Evolutionary conservation across 805 yeast species (phyloP).

Genomic region (Blastobotrys peoriensis): DNA sequence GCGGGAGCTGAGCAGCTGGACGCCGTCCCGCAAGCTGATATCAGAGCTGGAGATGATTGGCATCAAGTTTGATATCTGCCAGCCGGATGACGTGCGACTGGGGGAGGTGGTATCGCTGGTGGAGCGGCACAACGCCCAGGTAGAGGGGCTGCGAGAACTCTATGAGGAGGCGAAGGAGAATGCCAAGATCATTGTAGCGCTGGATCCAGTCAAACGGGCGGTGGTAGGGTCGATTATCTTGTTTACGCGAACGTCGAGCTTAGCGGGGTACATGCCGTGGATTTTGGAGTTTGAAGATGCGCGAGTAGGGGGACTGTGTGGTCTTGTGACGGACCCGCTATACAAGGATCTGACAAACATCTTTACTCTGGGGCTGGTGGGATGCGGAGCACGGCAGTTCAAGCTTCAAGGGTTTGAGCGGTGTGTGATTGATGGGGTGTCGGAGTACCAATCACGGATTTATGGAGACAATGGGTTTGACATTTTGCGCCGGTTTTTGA

Average conservation of each 20-base stretch:
- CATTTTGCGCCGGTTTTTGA: conserved; percentile 22
- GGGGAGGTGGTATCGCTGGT: conserved; percentile 39
- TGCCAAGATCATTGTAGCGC: conserved; percentile 44
- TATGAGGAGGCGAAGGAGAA: conserved; percentile 27
- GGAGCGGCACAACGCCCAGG: conserved; percentile 21
- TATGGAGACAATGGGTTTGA: conserved; percentile 23
- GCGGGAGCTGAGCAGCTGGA: conserved; percentile 41
- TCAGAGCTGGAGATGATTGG: conserved; percentile 52
- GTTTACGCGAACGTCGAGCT: conserved; percentile 39
- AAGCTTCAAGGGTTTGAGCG: conserved; percentile 30
- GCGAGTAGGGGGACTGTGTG: conserved; percentile 46
- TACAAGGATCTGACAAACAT: conserved; percentile 48
- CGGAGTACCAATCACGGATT: conserved; percentile 15
- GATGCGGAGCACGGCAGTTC: conserved; percentile 47
- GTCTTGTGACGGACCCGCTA: conserved; percentile 46
- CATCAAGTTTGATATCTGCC: conserved; percentile 50
- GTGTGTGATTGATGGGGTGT: conserved; percentile 26
- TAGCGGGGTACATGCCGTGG: conserved; percentile 48
- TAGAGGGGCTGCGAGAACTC: conserved; percentile 21
- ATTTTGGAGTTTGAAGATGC: conserved; percentile 37
- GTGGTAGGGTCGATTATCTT: conserved; percentile 41
- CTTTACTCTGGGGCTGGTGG: conserved; percentile 50
- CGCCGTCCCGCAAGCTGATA: conserved; percentile 48
- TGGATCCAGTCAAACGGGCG: conserved; percentile 46
- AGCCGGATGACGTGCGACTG: conserved; percentile 21